Evolutionary conservation across 192 early-diverging fungal species (phyloP).

Genomic region (Coemansia sp.): DNA sequence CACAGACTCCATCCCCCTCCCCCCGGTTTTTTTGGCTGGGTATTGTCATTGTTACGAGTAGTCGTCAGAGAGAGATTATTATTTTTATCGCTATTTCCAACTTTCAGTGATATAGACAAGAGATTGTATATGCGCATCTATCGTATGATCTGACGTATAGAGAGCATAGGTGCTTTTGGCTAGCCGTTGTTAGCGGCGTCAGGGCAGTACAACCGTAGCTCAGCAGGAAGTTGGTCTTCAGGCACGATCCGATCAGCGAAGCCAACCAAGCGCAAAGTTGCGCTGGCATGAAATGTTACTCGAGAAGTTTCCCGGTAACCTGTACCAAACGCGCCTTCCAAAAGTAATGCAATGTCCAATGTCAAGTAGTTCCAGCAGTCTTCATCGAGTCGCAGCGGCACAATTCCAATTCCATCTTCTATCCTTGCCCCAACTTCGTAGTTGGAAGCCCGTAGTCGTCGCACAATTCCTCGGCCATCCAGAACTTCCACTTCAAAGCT

Average conservation of each 20-base stretch:
- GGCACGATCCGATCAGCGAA: slow-evolving; percentile 90
- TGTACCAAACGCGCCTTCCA: slow-evolving; percentile 86
- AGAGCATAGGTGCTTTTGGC: background rate
- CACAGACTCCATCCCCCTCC: background rate
- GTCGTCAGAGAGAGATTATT: background rate
- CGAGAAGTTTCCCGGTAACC: slow-evolving; percentile 84
- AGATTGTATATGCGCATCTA: background rate
- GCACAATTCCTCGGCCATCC: slow-evolving; percentile 80
- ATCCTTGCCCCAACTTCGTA: slow-evolving; percentile 53
- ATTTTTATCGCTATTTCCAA: background rate
- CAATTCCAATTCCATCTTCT: slow-evolving; percentile 71
- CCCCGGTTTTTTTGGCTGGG: background rate
- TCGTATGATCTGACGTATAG: background rate
- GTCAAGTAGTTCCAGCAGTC: slow-evolving; percentile 94
- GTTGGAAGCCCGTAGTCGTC: slow-evolving; percentile 87
- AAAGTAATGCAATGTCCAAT: slow-evolving; percentile 87
- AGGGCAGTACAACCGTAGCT: slow-evolving; percentile 75
- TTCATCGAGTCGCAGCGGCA: slow-evolving; percentile 92
- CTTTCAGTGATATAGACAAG: background rate
- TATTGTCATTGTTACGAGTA: background rate
- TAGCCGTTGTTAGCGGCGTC: background rate
- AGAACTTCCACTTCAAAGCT: slow-evolving; percentile 90
- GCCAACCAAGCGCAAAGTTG: slow-evolving; percentile 83
- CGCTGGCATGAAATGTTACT: slow-evolving; percentile 92
- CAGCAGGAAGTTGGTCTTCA: slow-evolving; percentile 91